Base-by-base conservation (phyloP, 352 stramenopile species). In the Aphanomyces invadans region DNA sequence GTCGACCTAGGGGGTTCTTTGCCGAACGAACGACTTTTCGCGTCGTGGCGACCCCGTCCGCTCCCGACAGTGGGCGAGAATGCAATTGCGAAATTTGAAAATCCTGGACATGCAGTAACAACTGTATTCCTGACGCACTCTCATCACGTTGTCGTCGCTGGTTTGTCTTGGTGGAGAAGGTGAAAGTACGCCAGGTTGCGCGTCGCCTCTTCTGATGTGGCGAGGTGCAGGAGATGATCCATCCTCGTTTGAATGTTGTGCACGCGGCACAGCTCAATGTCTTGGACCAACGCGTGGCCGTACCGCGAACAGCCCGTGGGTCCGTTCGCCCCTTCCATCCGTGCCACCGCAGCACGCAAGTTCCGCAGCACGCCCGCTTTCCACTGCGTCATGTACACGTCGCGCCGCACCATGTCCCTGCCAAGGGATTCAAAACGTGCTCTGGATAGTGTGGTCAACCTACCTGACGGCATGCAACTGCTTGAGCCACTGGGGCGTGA, bases 131-230 rank as follows among this genome's bases (percentile, higher is more conserved):
- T n/a, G n/a, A n/a, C n/a, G n/a, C n/a, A n/a, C n/a, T n/a, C n/a
- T n/a, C n/a, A n/a, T n/a, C n/a, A n/a, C n/a, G n/a, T 48, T 23
- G 26, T 3, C 7, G 31, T 9, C 15, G 4, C 17, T 23, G 7
- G 19, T 10, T 17, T 48, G 19, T 32, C n/a, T n/a, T n/a, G 17
- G 15, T 62, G 7, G 2, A 49, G 19, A 28, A 26, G 7, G 36
- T 46, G 36, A 32, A 26, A 46, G 52, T 51, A 64, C 17, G 25
- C 33, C 7, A 64, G 7, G 36, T 64, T 64, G 2, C 55, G 32
- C 15, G 12, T 32, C 21, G 32, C 5, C 36, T 64, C 55, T 64
- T 64, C 55, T 2, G 7, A 15, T n/a, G 28, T 64, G 19, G 55
- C 39, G 55, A 64, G 36, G 19, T 29, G 19, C 11, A 64, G 5